phyloP scores from a whole-genome alignment of 768 basidiomycete species.

The Albatrellus ellisii region DNA sequence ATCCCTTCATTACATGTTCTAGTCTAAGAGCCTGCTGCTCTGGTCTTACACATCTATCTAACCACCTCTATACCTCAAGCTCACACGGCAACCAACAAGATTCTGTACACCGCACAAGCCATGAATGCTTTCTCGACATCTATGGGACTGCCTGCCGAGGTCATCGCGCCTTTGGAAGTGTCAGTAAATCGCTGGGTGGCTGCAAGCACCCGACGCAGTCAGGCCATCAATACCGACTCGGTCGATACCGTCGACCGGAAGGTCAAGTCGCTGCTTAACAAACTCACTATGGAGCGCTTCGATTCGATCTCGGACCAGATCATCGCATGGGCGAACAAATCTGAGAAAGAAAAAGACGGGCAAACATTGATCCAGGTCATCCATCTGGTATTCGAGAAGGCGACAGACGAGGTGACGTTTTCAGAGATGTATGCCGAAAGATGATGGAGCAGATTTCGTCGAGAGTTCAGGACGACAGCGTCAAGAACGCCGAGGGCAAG shows the following conservation, averaged over 20 bases:
- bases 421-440: constrained; percentile 95
- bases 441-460: constrained; percentile 90
- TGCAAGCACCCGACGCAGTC: constrained; percentile 30
- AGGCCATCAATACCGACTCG: constrained; percentile 41
- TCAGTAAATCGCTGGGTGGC: constrained; percentile 81
- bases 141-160: constrained; percentile 38
- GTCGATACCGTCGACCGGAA: constrained; percentile 87
- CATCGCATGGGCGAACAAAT: constrained; percentile 90
- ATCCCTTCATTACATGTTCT: too few species aligned
- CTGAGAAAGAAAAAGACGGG: constrained; percentile 84
- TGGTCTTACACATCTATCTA: too few species aligned
- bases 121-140: too few species aligned
- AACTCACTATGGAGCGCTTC: constrained; percentile 94
- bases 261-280: constrained; percentile 86
- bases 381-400: constrained; percentile 92
- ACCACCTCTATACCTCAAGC: too few species aligned
- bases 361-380: constrained; percentile 94
- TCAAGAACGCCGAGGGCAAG: constrained; percentile 69
- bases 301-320: constrained; percentile 94
- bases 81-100: too few species aligned
- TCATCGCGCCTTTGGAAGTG: constrained; percentile 61
- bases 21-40: too few species aligned
- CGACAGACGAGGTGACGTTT: constrained; percentile 91
- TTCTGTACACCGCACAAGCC: too few species aligned
- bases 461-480: constrained; percentile 80